Evolutionary conservation across 371 early-diverging fungal genomes (phyloP).

Genomic region (Mortierella polycephala): DNA sequence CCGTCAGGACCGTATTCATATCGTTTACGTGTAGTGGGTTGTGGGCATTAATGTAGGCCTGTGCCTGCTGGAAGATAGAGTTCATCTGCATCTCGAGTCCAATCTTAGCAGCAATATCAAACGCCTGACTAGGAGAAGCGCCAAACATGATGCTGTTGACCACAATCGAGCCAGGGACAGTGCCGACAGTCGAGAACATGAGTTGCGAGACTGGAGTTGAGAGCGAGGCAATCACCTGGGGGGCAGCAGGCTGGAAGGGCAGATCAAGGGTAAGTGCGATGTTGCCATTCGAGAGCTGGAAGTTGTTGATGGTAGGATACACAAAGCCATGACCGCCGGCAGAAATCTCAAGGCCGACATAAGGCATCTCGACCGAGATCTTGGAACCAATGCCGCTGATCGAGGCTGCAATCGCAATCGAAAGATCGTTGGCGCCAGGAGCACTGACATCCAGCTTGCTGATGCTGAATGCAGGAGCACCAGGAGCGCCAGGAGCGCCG

Average conservation of each 20-base stretch:
- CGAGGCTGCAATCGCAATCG: slow-evolving; percentile 36
- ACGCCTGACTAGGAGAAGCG: slow-evolving; percentile 46
- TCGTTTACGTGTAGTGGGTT: slow-evolving; percentile 44
- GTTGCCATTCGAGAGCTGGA: slow-evolving; percentile 51
- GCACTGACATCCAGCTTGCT: slow-evolving; percentile 44
- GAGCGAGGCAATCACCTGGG: slow-evolving; percentile 31
- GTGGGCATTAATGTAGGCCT: slow-evolving; percentile 50
- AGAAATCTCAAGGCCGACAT: slow-evolving; percentile 33
- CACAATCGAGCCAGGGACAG: slow-evolving; percentile 38
- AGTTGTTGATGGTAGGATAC: slow-evolving; percentile 48
- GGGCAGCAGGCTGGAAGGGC: slow-evolving; percentile 46
- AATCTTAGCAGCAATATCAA: slow-evolving; percentile 49
- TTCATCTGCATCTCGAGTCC: slow-evolving; percentile 34
- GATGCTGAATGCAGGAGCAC: slow-evolving; percentile 34
- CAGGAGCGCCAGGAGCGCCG: background rate
- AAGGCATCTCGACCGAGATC: slow-evolving; percentile 54
- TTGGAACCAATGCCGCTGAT: slow-evolving; percentile 52
- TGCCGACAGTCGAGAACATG: slow-evolving; percentile 38
- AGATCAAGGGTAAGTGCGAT: slow-evolving; percentile 33
- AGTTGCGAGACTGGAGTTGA: slow-evolving; percentile 44
- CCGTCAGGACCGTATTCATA: slow-evolving; percentile 47
- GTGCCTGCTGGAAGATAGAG: slow-evolving; percentile 48
- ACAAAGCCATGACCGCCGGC: slow-evolving; percentile 38
- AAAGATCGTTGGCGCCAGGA: slow-evolving; percentile 42
- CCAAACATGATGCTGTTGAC: slow-evolving; percentile 44